These are phyloP conservation scores for Macrophomina phaseolina DNA, from an alignment of 2,329 filamentous ascomycete genomes.

Conservation along the genomic window DNA sequence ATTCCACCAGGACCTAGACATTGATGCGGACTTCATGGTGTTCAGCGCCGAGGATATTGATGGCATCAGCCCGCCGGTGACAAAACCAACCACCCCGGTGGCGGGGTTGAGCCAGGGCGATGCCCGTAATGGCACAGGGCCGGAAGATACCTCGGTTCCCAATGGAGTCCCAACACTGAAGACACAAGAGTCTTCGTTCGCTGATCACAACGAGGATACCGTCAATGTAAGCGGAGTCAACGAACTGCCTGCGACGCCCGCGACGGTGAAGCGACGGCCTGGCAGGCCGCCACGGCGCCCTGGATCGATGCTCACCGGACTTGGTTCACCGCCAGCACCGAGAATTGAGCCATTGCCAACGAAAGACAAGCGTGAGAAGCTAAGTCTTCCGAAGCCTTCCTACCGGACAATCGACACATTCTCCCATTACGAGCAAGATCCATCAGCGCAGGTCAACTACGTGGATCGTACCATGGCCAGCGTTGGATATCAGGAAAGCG, in stretches of 20 bases:
- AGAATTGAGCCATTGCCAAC: slow-evolving; percentile 78
- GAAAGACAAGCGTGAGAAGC: slow-evolving; percentile 78
- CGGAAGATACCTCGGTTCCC: slow-evolving; percentile 18
- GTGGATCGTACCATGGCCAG: slow-evolving; percentile 97
- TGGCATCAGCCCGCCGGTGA: slow-evolving; percentile 59
- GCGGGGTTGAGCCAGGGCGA: slow-evolving; percentile 35
- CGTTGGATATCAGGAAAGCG: slow-evolving; percentile 93
- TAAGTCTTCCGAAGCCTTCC: slow-evolving; percentile 77
- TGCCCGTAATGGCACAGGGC: slow-evolving; percentile 41
- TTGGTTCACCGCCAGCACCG: slow-evolving; percentile 64
- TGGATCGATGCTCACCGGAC: slow-evolving; percentile 65
- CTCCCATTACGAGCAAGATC: slow-evolving; percentile 80
- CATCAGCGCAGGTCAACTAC: slow-evolving; percentile 83
- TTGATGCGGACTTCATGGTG: slow-evolving; percentile 78
- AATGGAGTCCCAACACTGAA: not conserved
- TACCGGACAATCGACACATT: slow-evolving; percentile 82
- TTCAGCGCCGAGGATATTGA: slow-evolving; percentile 87
- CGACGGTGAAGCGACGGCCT: slow-evolving; percentile 60
- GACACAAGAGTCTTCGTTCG: slow-evolving; percentile 19
- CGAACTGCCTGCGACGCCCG: slow-evolving; percentile 44
- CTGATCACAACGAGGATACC: slow-evolving; percentile 31
- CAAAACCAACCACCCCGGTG: slow-evolving; percentile 55
- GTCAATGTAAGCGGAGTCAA: slow-evolving; percentile 31
- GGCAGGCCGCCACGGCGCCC: slow-evolving; percentile 69
- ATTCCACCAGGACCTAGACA: slow-evolving; percentile 93